Percentiles rank a stretch among this genome's conserved stretches.
These are phyloP conservation scores for Stemphylium vesicarium DNA, from an alignment of 2,329 filamentous ascomycete species.

Conservation along the genomic window DNA sequence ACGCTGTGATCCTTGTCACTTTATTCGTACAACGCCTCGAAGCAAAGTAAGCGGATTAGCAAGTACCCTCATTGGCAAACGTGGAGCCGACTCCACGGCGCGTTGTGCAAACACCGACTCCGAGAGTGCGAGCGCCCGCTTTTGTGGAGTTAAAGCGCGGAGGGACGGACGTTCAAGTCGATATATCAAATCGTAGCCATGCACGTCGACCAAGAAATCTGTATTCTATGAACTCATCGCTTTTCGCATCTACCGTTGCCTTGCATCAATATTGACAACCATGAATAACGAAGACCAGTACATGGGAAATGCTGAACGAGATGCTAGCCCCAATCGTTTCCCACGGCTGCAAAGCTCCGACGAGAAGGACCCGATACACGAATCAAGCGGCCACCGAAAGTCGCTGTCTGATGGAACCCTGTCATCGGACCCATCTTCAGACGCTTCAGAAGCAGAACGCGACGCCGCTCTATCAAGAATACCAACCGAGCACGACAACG, in stretches of 20 bases:
- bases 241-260: background rate
- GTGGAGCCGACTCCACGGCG: no score
- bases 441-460: conserved; percentile 47
- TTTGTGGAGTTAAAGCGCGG: conserved; percentile 5
- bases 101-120: background rate
- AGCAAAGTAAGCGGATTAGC: no score
- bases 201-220: background rate
- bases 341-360: conserved; percentile 35
- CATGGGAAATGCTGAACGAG: conserved; percentile 61
- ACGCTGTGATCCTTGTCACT: no score
- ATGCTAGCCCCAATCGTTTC: conserved; percentile 56
- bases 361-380: conserved; percentile 57
- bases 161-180: conserved; percentile 4
- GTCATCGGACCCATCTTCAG: conserved; percentile 54
- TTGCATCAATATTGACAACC: conserved; percentile 5
- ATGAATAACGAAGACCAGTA: conserved; percentile 63
- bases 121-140: conserved; percentile 16
- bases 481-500: conserved; percentile 66
- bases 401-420: conserved; percentile 43
- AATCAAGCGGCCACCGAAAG: conserved; percentile 17
- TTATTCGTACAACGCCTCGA: no score
- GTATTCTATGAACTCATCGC: no score
- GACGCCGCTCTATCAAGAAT: conserved; percentile 62
- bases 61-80: no score
- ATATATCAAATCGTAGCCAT: background rate